Conservation (phyloP, 1,284 basidiomycete species). For the Ustilago curta region DNA sequence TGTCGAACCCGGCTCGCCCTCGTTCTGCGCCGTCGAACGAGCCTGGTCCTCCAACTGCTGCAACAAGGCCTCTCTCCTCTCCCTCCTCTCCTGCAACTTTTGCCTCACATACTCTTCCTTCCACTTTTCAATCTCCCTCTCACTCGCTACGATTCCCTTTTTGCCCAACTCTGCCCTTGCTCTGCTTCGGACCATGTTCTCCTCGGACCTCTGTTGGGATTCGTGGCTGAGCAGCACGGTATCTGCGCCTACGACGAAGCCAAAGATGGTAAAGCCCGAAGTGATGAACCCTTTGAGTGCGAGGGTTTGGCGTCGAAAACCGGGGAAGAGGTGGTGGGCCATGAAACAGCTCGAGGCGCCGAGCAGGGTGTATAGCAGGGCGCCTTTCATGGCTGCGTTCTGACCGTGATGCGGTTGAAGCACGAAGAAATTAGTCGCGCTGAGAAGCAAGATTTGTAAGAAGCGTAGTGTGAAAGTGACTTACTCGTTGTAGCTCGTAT, state of each 20-base stretch:
- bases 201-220: conserved; percentile 52
- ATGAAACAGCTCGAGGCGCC: conserved; percentile 54
- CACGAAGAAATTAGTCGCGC: background rate
- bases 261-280: conserved; percentile 60
- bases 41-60: conserved; percentile 18
- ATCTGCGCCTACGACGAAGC: conserved; percentile 63
- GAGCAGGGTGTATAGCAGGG: conserved; percentile 47
- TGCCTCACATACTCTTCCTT: conserved; percentile 53
- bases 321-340: conserved; percentile 62
- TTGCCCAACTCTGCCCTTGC: conserved; percentile 58
- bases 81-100: conserved; percentile 45
- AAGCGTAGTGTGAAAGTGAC: conserved; percentile 2
- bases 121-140: conserved; percentile 64
- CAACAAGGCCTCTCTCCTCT: conserved; percentile 27
- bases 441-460: background rate
- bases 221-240: conserved; percentile 61
- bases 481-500: conserved; percentile 60
- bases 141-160: conserved; percentile 60
- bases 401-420: conserved; percentile 5
- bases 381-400: conserved; percentile 60
- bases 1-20: background rate
- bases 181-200: conserved; percentile 55
- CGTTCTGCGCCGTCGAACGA: background rate
- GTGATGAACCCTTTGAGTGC: conserved; percentile 63
- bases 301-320: conserved; percentile 59